Evolutionary conservation across 1,139 yeast genomes (phyloP).

Genomic region (Blastobotrys serpentis): DNA sequence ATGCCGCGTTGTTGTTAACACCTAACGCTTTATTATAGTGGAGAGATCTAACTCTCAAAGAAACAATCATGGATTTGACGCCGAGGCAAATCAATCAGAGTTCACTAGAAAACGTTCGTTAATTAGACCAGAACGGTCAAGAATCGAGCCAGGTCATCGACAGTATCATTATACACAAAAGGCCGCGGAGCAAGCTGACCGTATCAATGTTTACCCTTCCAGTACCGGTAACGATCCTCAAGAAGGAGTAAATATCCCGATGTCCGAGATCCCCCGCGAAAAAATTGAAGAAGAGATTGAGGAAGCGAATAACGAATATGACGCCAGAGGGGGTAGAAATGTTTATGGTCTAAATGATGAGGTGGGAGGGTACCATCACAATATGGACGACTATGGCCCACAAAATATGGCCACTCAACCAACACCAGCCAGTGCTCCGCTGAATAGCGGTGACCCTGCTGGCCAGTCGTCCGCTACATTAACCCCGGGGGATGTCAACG

Average conservation of each 20-base stretch:
- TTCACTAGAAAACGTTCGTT: constrained; percentile 58
- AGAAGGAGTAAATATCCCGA: constrained; percentile 37
- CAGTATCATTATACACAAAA: constrained; percentile 74
- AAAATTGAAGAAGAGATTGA: constrained; percentile 20
- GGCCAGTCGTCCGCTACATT: constrained; percentile 12
- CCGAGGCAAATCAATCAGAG: constrained; percentile 14
- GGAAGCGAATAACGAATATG: constrained; percentile 17
- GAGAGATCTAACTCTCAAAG: constrained; percentile 19
- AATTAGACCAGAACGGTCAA: constrained; percentile 76
- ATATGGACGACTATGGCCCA: constrained; percentile 19
- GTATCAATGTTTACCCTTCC: constrained; percentile 63
- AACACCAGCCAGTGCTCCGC: constrained; percentile 15
- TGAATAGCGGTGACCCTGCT: constrained; percentile 1
- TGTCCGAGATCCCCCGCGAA: constrained; percentile 22
- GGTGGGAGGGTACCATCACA: constrained; percentile 29
- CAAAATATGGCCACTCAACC: constrained; percentile 17
- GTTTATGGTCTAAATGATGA: constrained; percentile 65
- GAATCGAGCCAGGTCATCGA: constrained; percentile 67
- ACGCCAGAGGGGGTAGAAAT: constrained; percentile 47
- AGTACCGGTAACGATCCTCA: constrained; percentile 72
- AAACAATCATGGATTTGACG: constrained; percentile 12
- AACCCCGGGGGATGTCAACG: constrained; percentile 12
- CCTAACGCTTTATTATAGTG: constrained; percentile 11
- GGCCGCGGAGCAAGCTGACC: constrained; percentile 65
- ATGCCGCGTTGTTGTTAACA: background rate